phyloP scores from a whole-genome alignment of 2,329 filamentous ascomycete species.

The Myotisia sp. region DNA sequence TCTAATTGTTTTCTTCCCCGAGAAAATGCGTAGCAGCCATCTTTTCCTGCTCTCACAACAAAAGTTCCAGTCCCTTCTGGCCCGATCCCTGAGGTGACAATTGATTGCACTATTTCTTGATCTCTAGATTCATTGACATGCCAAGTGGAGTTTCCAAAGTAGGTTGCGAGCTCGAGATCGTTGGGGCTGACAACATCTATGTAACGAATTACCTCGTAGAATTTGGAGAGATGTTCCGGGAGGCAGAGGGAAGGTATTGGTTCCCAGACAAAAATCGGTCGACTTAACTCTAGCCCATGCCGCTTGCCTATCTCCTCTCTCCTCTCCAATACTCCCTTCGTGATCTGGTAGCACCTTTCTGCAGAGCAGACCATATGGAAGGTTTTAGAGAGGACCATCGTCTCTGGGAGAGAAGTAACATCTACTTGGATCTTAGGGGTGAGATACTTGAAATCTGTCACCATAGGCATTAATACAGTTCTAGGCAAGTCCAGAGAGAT shows the following conservation, averaged over 20 bases:
- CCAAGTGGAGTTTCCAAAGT: constrained; percentile 51
- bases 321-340: constrained; percentile 50
- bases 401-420: constrained; percentile 51
- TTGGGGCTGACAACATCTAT: constrained; percentile 62
- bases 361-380: constrained; percentile 85
- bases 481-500: background rate
- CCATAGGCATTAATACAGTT: constrained; percentile 1
- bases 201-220: constrained; percentile 37
- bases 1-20: constrained; percentile 40
- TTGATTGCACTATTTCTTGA: constrained; percentile 21
- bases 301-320: constrained; percentile 27
- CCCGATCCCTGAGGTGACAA: constrained; percentile 26
- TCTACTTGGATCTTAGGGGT: constrained; percentile 76
- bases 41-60: constrained; percentile 47
- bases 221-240: constrained; percentile 45
- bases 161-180: constrained; percentile 70
- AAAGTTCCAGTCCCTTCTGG: constrained; percentile 25
- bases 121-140: constrained; percentile 17
- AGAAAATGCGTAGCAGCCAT: constrained; percentile 39
- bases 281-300: constrained; percentile 21
- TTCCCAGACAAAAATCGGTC: constrained; percentile 81
- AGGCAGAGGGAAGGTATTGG: constrained; percentile 81
- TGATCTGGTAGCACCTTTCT: constrained; percentile 58
- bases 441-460: constrained; percentile 65
- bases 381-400: constrained; percentile 55